Conservation (phyloP, 208 protist genomes). For the Crithidia fasciculata region DNA sequence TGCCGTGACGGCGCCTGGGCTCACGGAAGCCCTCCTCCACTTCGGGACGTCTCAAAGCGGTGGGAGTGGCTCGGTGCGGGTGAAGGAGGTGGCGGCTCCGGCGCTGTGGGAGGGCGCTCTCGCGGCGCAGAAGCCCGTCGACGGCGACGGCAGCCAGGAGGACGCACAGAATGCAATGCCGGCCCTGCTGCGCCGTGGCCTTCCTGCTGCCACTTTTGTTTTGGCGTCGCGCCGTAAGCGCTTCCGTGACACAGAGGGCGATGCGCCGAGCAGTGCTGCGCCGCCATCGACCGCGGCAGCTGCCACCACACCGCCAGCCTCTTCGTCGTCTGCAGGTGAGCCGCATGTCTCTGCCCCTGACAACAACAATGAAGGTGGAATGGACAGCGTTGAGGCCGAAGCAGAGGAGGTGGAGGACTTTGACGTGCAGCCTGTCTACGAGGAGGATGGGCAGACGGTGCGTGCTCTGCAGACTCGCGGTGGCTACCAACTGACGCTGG, state of each 20-base stretch:
- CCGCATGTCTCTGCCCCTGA: neutral
- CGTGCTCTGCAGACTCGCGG: slow-evolving; percentile 52
- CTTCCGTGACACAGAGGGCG: slow-evolving; percentile 15
- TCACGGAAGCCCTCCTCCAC: slow-evolving; percentile 11
- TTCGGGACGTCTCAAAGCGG: neutral
- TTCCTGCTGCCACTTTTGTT: slow-evolving; percentile 28
- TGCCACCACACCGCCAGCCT: neutral
- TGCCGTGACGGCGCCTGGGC: neutral
- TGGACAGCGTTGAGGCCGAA: neutral
- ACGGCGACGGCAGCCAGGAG: neutral
- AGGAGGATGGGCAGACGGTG: slow-evolving; percentile 49
- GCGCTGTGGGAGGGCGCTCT: slow-evolving; percentile 32
- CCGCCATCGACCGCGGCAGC: neutral
- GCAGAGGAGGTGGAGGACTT: slow-evolving; percentile 38
- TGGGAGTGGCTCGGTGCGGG: slow-evolving; percentile 10
- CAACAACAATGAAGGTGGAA: neutral
- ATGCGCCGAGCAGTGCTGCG: neutral
- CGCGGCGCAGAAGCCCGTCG: neutral
- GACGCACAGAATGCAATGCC: slow-evolving; percentile 4
- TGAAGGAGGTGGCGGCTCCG: slow-evolving; percentile 43
- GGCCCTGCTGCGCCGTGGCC: slow-evolving; percentile 24
- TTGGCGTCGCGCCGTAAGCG: slow-evolving; percentile 34
- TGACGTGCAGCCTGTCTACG: slow-evolving; percentile 43
- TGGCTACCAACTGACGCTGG: slow-evolving; percentile 72
- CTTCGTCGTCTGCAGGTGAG: neutral